phyloP scores from a whole-genome alignment of 192 early-diverging fungal species.

The Coemansia sp. region DNA sequence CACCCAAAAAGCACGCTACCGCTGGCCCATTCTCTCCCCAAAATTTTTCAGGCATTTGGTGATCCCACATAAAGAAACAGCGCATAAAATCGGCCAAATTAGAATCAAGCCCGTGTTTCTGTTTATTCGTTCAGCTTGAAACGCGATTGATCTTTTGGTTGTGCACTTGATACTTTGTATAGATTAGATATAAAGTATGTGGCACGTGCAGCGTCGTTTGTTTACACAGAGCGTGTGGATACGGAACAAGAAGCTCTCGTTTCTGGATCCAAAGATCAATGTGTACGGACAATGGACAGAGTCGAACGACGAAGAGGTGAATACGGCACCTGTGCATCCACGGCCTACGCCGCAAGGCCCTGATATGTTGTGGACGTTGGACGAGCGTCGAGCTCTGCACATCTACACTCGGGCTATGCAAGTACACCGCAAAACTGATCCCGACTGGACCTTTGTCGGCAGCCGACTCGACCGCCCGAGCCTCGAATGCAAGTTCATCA shows the following conservation, averaged over 20 bases:
- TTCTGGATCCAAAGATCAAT: background rate
- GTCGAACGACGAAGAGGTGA: background rate
- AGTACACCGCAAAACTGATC: background rate
- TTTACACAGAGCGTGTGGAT: background rate
- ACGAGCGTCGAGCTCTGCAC: slow-evolving; percentile 26
- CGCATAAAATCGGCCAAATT: background rate
- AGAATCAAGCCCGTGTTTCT: too few species aligned
- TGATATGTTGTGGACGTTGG: slow-evolving; percentile 15
- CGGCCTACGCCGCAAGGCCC: background rate
- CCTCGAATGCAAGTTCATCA: slow-evolving; percentile 13
- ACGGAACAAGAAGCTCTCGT: background rate
- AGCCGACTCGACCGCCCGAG: slow-evolving; percentile 4
- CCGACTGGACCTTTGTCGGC: slow-evolving; percentile 16
- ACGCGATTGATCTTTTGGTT: too few species aligned
- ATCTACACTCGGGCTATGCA: slow-evolving; percentile 9
- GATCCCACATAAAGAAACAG: background rate
- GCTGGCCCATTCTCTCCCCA: background rate
- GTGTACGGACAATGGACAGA: background rate
- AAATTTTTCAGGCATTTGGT: background rate
- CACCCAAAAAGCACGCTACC: background rate
- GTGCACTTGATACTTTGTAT: too few species aligned
- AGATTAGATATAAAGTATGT: too few species aligned
- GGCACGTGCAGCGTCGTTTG: background rate
- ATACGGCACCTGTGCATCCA: background rate
- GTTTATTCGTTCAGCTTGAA: too few species aligned